Base-by-base conservation (phyloP, 2,329 filamentous ascomycete species). In the Colletotrichum noveboracense region DNA sequence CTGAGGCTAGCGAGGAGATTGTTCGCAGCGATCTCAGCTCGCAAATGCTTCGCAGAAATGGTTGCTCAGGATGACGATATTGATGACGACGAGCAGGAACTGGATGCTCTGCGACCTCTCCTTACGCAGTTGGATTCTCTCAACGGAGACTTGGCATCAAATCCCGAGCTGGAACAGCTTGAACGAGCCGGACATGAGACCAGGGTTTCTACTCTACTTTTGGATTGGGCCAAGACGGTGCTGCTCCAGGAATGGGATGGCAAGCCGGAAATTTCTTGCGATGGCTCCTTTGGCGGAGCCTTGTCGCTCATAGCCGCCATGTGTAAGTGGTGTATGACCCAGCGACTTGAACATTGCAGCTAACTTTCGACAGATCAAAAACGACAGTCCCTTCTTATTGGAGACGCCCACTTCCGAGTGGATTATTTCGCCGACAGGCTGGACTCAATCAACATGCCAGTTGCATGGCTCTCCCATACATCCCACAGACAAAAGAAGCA, bases 181-280 rank as follows among this genome's bases (percentile, higher is more conserved):
- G 91, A 91, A 75, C 87, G 88, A n/a, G 85, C 86, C 16, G 79
- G 90, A 26, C 91, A 92, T 77, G 91, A 92, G 79, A 90, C 89
- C 36, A 86, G 89, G 43, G 86, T 90, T 21, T 90, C 89, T 9
- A 90, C 88, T 13, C 82, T 92, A 18, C 85, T 91, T 7, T 84
- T 95, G 30, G 94, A 95, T 79, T 96, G 93, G 94, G 90, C 94
- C 24, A 89, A 94, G 75, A 92, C 93, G 0, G 89, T 97, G 2
- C 90, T 98, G 80, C 85, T 97, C 60, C 91, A 93, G 71, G 92
- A 95, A 77, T 98, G 96, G 96, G 91, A 96, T 80, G 94, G 95
- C 0, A 91, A 91, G 70, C 90, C 94, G 2, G 90, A 93, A 58
- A 90, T 98, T 67, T 87, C 91, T 4, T 92, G 91, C 70, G 93